Evolutionary conservation across 2,329 filamentous ascomycete genomes (phyloP).

Genomic region (Coniochaeta sp.): DNA sequence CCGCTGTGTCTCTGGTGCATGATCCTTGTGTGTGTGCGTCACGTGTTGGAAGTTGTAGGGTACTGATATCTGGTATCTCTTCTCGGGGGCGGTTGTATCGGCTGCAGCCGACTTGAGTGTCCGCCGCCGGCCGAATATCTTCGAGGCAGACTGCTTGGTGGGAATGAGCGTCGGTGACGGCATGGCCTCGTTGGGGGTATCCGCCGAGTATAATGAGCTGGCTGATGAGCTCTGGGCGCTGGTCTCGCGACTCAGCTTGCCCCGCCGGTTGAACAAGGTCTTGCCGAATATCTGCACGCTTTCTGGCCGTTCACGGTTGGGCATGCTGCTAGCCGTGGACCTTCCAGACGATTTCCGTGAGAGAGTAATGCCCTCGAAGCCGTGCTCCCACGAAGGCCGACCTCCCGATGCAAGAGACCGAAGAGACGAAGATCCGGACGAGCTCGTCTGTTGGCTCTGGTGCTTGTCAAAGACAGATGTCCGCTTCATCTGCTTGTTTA

Average conservation of each 20-base stretch:
- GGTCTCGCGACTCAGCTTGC: conserved; percentile 44
- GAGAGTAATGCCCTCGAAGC: conserved; percentile 39
- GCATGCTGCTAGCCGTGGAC: conserved; percentile 46
- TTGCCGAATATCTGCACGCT: conserved; percentile 54
- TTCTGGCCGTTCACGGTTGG: conserved; percentile 48
- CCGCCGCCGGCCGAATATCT: conserved; percentile 45
- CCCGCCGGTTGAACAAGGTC: conserved; percentile 49
- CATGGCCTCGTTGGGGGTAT: conserved; percentile 19
- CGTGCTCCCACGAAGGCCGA: conserved; percentile 41
- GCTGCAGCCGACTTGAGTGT: conserved; percentile 17
- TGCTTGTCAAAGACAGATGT: conserved; percentile 41
- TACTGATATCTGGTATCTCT: conserved; percentile 48
- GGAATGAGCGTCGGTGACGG: conserved; percentile 17
- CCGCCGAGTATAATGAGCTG: conserved; percentile 41
- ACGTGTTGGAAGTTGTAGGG: conserved; percentile 64
- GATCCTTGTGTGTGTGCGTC: conserved; percentile 47
- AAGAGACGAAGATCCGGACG: conserved; percentile 50
- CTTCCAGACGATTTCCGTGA: conserved; percentile 50
- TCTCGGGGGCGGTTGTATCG: conserved; percentile 22
- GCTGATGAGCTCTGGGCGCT: conserved; percentile 39
- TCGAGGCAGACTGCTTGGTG: conserved; percentile 38
- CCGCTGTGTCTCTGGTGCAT: conserved; percentile 32
- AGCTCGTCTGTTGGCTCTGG: conserved; percentile 39
- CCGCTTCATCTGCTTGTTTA: conserved; percentile 52
- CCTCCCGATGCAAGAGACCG: conserved; percentile 37